phyloP scores from a whole-genome alignment of 768 basidiomycete species.

The Russula brevipes region DNA sequence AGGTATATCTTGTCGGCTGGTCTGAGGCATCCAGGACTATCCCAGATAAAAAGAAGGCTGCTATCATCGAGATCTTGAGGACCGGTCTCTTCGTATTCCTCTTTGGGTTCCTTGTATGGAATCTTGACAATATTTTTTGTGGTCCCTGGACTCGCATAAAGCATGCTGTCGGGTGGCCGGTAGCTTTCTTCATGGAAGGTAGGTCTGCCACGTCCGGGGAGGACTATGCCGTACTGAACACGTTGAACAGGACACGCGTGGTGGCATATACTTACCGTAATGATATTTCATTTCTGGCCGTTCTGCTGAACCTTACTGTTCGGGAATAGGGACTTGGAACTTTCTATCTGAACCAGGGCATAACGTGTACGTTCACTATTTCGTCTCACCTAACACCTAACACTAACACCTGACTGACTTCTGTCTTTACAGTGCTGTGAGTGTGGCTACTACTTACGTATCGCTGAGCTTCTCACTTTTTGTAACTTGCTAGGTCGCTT shows the following conservation, averaged over 20 bases:
- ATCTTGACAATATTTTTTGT: constrained; percentile 77
- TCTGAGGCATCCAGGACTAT: constrained; percentile 39
- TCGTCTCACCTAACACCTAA: not conserved
- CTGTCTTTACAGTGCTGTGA: constrained; percentile 27
- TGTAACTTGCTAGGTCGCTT: constrained; percentile 39
- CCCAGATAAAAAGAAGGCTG: constrained; percentile 39
- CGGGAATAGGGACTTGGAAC: constrained; percentile 29
- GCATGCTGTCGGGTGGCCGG: constrained; percentile 53
- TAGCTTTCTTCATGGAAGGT: constrained; percentile 64
- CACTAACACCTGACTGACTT: not conserved
- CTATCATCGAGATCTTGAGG: constrained; percentile 44
- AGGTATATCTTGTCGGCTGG: constrained; percentile 47
- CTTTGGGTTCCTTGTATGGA: constrained; percentile 70
- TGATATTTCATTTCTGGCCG: constrained; percentile 22
- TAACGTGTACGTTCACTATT: constrained; percentile 30
- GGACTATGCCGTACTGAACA: not conserved
- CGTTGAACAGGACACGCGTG: constrained; percentile 53
- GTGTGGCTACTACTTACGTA: constrained; percentile 3
- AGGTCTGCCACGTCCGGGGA: not conserved
- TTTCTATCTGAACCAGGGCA: constrained; percentile 34
- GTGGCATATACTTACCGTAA: constrained; percentile 68
- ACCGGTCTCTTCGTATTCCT: constrained; percentile 54
- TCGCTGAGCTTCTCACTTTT: not conserved
- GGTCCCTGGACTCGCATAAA: constrained; percentile 52
- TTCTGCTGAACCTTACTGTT: constrained; percentile 9